A percentile compares a stretch with the other conserved stretches of the same genome.
These are phyloP conservation scores for Oxytropis ochrocephala DNA, from an alignment of 306 rosid species.

Conservation along the genomic window DNA sequence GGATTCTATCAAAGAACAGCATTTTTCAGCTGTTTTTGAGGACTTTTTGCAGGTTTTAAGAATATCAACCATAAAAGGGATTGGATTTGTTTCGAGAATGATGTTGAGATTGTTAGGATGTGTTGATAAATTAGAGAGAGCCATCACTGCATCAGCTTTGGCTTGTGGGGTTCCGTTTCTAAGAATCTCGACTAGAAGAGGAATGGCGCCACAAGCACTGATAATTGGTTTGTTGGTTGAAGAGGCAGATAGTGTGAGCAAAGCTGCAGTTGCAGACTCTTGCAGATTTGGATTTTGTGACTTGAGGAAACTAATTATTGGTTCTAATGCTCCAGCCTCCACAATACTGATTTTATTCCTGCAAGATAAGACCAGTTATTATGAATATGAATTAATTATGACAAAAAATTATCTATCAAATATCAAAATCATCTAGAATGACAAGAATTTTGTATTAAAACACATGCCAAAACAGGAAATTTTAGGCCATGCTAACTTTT, in stretches of 20 bases:
- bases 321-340: slow-evolving; percentile 87
- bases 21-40: slow-evolving; percentile 86
- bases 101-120: slow-evolving; percentile 43
- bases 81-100: slow-evolving; percentile 60
- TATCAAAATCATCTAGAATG: slow-evolving; percentile 8
- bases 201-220: slow-evolving; percentile 74
- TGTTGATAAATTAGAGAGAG: slow-evolving; percentile 90
- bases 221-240: slow-evolving; percentile 73
- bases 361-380: slow-evolving; percentile 22
- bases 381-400: slow-evolving; percentile 2
- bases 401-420: not conserved
- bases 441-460: not conserved
- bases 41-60: slow-evolving; percentile 74
- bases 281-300: slow-evolving; percentile 58
- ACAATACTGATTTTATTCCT: slow-evolving; percentile 90
- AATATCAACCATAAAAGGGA: slow-evolving; percentile 53
- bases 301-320: slow-evolving; percentile 65
- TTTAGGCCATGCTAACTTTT: slow-evolving; percentile 12
- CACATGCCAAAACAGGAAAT: slow-evolving; percentile 5
- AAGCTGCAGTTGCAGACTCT: slow-evolving; percentile 75
- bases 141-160: slow-evolving; percentile 87
- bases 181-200: slow-evolving; percentile 78
- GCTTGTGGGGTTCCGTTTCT: slow-evolving; percentile 75
- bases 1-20: slow-evolving; percentile 82
- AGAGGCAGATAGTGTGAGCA: slow-evolving; percentile 92